Evolutionary conservation across 2,329 filamentous ascomycete genomes (phyloP), one percentile per base, ranked within the genome.

Genomic region (Botryotinia globosa): DNA sequence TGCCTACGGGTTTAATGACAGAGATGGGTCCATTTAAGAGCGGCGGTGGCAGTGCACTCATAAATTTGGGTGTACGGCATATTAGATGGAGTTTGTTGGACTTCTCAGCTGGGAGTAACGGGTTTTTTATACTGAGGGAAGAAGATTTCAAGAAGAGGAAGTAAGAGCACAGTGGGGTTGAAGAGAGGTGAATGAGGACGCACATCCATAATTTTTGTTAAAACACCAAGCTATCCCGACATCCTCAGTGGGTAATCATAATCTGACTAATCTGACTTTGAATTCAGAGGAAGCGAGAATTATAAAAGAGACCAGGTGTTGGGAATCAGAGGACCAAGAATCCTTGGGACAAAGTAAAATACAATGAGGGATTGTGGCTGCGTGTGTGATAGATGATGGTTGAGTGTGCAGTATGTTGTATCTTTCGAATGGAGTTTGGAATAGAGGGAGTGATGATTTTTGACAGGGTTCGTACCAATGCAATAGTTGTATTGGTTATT

Each of bases 261-360:
- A 25, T 1, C 48, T 1, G 0, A 51, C 0, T n/a, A 51, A 25
- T 1, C 48, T 1, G 0, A 51, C 0, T 6, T n/a, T 0, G 12
- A 6, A n/a, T 51, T 51, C 10, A 12, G 5, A n/a, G 9, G 22
- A 51, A 51, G 22, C 48, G 4, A 51, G 48, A n/a, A 4, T n/a
- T 51, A n/a, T n/a, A 51, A n/a, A 51, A 51, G 48, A 14, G 22
- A 5, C 9, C 22, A 25, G 22, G 10, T 48, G 1, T 51, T 25
- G 10, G 45, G 22, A 10, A 5, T 14, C 4, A 6, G 22, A 25
- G 10, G 9, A 25, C 12, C 4, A 25, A 51, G 22, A 48, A 51
- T 51, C 0, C 4, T 25, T 48, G 18, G 44, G 44, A 45, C 0
- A 45, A 7, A 16, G 1, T 22, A 8, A 37, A 37, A 37, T 9